phyloP scores from a whole-genome alignment of 2,329 filamentous ascomycete species.

The Phialophora expanda region DNA sequence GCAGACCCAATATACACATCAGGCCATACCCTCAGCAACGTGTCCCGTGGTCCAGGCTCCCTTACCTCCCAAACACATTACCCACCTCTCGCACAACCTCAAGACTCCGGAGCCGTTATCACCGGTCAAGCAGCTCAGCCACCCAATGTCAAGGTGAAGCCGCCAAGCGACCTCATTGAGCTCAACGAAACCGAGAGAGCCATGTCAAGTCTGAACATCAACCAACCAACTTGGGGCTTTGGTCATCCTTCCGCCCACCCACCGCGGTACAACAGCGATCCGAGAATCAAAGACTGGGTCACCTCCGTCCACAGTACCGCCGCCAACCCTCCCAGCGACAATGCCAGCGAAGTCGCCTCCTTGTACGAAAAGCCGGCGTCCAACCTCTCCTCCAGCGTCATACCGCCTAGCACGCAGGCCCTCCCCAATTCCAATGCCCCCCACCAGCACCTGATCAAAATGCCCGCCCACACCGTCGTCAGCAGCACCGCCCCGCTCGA shows the following conservation, averaged over 20 bases:
- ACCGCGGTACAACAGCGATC: neutral
- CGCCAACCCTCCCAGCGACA: constrained; percentile 17
- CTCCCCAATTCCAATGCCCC: constrained; percentile 1
- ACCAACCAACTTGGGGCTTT: constrained; percentile 10
- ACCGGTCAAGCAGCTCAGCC: neutral
- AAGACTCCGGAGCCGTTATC: neutral
- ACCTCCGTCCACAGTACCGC: constrained; percentile 11
- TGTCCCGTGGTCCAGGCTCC: constrained; percentile 23
- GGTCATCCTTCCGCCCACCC: neutral
- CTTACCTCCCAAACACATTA: constrained; percentile 22
- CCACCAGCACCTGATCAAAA: constrained; percentile 19
- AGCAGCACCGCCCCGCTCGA: constrained; percentile 35
- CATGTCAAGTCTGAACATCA: constrained; percentile 14
- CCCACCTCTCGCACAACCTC: constrained; percentile 15
- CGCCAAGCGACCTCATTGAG: constrained; percentile 21
- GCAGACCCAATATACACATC: neutral
- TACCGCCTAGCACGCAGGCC: constrained; percentile 12
- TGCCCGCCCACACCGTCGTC: constrained; percentile 29
- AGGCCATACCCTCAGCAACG: constrained; percentile 18
- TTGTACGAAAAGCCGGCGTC: constrained; percentile 27
- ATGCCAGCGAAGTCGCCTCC: constrained; percentile 27
- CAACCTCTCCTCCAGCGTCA: constrained; percentile 4
- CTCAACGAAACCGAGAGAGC: constrained; percentile 10
- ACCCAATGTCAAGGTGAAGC: neutral
- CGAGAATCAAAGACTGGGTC: constrained; percentile 24